Conservation (phyloP, 768 basidiomycete genomes). For the Dictyophora rubrovolvata region DNA sequence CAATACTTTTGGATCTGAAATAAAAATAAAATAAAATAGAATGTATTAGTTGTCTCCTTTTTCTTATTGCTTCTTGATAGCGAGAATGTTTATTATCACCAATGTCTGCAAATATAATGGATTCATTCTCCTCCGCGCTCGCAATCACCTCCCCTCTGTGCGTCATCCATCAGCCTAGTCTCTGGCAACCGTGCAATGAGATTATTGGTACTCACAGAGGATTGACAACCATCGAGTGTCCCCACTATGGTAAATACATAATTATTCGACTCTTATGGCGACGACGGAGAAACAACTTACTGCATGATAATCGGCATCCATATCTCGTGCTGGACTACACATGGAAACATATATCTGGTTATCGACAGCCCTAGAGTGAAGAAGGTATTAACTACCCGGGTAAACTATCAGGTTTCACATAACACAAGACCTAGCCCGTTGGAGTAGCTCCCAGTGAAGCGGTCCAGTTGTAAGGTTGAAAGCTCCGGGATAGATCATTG, state of each 20-base stretch:
- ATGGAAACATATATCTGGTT: slow-evolving; percentile 95
- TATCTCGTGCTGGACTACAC: slow-evolving; percentile 89
- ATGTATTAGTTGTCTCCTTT: background rate
- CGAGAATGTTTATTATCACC: slow-evolving; percentile 34
- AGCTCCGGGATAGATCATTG: slow-evolving; percentile 86
- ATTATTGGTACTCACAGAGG: slow-evolving; percentile 51
- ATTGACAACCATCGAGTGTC: slow-evolving; percentile 85
- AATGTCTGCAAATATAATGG: slow-evolving; percentile 70
- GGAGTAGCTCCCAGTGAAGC: slow-evolving; percentile 90
- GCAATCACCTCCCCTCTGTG: slow-evolving; percentile 62
- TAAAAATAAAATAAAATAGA: slow-evolving; percentile 5
- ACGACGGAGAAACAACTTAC: slow-evolving; percentile 31
- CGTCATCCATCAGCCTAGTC: background rate
- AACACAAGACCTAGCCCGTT: slow-evolving; percentile 59
- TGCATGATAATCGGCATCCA: slow-evolving; percentile 79
- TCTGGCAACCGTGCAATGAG: background rate
- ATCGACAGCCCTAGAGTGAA: slow-evolving; percentile 71
- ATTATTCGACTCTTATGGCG: background rate
- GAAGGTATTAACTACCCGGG: slow-evolving; percentile 1
- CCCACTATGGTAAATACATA: slow-evolving; percentile 45
- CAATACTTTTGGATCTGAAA: slow-evolving; percentile 52
- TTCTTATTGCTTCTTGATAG: background rate
- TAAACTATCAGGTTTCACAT: background rate
- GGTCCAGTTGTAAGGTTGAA: slow-evolving; percentile 96
- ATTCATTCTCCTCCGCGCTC: slow-evolving; percentile 68